Conservation (phyloP, 1,284 basidiomycete species). For the Taiwanofungus camphoratus region DNA sequence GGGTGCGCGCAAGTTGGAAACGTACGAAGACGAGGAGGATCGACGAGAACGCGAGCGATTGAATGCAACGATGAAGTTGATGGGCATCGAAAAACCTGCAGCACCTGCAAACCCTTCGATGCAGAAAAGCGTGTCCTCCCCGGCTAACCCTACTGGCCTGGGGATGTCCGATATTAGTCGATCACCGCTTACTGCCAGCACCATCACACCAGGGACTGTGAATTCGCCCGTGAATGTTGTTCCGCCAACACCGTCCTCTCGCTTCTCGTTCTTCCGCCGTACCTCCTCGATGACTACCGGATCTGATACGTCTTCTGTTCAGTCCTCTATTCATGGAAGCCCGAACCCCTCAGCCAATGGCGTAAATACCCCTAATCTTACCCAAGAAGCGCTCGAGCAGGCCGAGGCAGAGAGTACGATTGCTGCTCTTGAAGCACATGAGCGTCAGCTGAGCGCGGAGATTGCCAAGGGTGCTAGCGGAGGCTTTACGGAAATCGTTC, state of each 20-base stretch:
- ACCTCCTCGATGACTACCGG: constrained; percentile 27
- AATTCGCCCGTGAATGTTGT: constrained; percentile 6
- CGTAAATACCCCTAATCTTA: constrained; percentile 41
- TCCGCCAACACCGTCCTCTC: constrained; percentile 28
- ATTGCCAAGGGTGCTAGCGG: constrained; percentile 66
- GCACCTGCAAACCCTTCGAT: constrained; percentile 27
- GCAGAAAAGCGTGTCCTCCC: constrained; percentile 39
- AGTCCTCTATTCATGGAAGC: constrained; percentile 36
- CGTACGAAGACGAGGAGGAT: constrained; percentile 85
- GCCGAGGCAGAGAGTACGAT: constrained; percentile 70
- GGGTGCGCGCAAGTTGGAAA: constrained; percentile 70
- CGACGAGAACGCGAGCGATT: constrained; percentile 77
- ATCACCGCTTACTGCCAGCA: constrained; percentile 29
- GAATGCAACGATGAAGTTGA: constrained; percentile 84
- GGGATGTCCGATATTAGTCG: constrained; percentile 3
- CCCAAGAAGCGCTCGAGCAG: constrained; percentile 68
- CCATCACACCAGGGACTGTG: constrained; percentile 23
- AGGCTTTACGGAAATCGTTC: constrained; percentile 73
- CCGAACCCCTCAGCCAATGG: constrained; percentile 30
- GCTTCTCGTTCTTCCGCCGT: constrained; percentile 69
- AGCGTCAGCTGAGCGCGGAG: constrained; percentile 65
- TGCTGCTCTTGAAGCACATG: constrained; percentile 69
- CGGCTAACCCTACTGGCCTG: constrained; percentile 23
- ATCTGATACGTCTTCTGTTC: constrained; percentile 44
- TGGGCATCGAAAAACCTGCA: constrained; percentile 74